A percentile compares a stretch with the other conserved stretches of the same genome.
Conservation (phyloP, 1,284 basidiomycete genomes). For the Ceraceosorus bombacis region DNA sequence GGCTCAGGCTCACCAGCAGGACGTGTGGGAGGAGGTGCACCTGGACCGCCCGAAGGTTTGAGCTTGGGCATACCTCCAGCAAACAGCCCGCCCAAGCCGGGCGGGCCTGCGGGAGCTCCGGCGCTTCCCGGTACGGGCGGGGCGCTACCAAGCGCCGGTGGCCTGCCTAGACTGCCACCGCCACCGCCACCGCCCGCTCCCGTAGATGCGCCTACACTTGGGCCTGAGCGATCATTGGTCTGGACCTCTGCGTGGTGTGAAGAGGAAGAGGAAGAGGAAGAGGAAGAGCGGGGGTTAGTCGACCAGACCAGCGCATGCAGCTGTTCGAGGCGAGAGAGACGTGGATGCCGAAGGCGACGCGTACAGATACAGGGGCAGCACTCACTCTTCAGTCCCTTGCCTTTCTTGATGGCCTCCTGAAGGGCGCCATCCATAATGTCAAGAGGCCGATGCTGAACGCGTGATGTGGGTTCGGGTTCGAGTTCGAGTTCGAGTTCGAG, state of each 20-base stretch:
- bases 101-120: conserved; percentile 7
- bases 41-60: conserved; percentile 51
- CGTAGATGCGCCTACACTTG: conserved; percentile 17
- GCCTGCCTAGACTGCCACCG: neutral
- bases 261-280: neutral
- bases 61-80: conserved; percentile 84
- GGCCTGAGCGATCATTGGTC: conserved; percentile 27
- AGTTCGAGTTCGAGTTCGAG: too few species aligned
- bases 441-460: too few species aligned
- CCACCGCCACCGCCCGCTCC: conserved; percentile 10
- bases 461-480: too few species aligned
- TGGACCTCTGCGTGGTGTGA: conserved; percentile 17
- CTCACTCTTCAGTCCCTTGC: conserved; percentile 34
- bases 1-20: too few species aligned
- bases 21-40: conserved; percentile 7
- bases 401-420: conserved; percentile 33
- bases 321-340: neutral
- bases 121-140: conserved; percentile 17
- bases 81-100: conserved; percentile 71
- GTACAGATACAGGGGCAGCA: neutral
- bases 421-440: conserved; percentile 31
- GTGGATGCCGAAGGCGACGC: neutral
- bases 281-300: conserved; percentile 7
- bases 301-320: conserved; percentile 5
- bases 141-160: conserved; percentile 9